phyloP scores from a whole-genome alignment of 1,139 yeast genomes.

The Zygoascus sp. region DNA sequence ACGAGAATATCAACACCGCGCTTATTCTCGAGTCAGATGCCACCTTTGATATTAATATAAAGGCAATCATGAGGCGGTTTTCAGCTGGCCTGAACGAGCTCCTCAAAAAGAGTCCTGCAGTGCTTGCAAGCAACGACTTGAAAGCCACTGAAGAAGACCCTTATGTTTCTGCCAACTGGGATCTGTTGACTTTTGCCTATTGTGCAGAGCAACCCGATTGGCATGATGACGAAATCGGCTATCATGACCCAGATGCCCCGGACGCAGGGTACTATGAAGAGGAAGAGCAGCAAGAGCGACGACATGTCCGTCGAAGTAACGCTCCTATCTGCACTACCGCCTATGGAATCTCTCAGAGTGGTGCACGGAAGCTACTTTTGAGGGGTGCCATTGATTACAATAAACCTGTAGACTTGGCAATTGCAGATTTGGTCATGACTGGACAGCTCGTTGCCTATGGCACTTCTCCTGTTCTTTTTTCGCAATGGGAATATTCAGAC shows the following conservation, averaged over 20 bases:
- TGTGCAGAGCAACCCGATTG: slow-evolving; percentile 9
- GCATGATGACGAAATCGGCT: slow-evolving; percentile 11
- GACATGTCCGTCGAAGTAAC: slow-evolving; percentile 14
- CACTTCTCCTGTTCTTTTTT: slow-evolving; percentile 18
- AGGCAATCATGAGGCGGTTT: slow-evolving; percentile 12
- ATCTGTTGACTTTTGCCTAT: slow-evolving; percentile 14
- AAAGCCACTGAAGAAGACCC: slow-evolving; percentile 15
- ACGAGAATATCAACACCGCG: slow-evolving; percentile 14
- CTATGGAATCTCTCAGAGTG: slow-evolving; percentile 19
- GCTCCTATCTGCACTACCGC: slow-evolving; percentile 21
- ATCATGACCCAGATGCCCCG: slow-evolving; percentile 17
- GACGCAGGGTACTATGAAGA: slow-evolving; percentile 2
- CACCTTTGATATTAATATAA: slow-evolving; percentile 18
- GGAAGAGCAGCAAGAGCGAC: background rate
- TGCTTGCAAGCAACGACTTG: background rate
- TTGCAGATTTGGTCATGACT: slow-evolving; percentile 13
- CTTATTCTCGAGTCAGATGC: slow-evolving; percentile 20
- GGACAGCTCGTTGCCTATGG: slow-evolving; percentile 15
- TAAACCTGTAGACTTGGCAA: slow-evolving; percentile 18
- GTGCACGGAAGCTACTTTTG: slow-evolving; percentile 20
- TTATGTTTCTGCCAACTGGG: slow-evolving; percentile 15
- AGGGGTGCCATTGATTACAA: slow-evolving; percentile 18
- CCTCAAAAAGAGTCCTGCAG: slow-evolving; percentile 7
- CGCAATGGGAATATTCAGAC: slow-evolving; percentile 18
- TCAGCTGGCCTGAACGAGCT: slow-evolving; percentile 16